phyloP scores from a whole-genome alignment of 73 alveolate species.

The Paramecium caudatum region DNA sequence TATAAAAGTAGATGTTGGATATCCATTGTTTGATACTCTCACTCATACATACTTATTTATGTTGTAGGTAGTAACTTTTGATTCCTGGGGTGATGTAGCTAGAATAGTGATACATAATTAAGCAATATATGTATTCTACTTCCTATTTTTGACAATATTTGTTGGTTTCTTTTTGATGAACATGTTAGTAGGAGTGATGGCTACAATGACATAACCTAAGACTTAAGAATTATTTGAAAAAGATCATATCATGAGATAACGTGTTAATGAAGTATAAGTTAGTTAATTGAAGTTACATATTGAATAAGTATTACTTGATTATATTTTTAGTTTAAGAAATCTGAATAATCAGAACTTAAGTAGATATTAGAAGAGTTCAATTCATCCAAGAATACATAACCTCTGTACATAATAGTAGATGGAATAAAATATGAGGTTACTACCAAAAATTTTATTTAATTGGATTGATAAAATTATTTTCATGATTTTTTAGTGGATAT shows the following conservation, averaged over 20 bases:
- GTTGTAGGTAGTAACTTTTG: conserved; percentile 65
- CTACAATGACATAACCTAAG: conserved; percentile 65
- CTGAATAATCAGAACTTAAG: background rate
- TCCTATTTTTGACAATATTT: conserved; percentile 59
- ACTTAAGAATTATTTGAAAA: conserved; percentile 60
- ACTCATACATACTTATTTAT: conserved; percentile 39
- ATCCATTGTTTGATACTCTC: conserved; percentile 50
- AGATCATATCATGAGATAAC: conserved; percentile 31
- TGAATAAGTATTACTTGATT: background rate
- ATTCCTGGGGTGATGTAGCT: conserved; percentile 69
- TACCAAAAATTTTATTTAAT: conserved; percentile 19
- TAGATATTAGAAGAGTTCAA: background rate
- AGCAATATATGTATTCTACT: conserved; percentile 53
- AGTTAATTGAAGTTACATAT: conserved; percentile 31
- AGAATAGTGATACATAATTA: conserved; percentile 23
- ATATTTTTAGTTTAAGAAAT: background rate
- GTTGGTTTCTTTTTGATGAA: conserved; percentile 64
- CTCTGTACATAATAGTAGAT: background rate
- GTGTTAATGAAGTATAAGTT: conserved; percentile 51
- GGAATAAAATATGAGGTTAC: conserved; percentile 29
- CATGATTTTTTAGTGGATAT: background rate
- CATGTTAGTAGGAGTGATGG: conserved; percentile 70
- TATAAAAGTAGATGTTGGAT: conserved; percentile 14
- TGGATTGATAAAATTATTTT: conserved; percentile 19
- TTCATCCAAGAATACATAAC: background rate